Evolutionary conservation across 192 early-diverging fungal genomes (phyloP), one percentile per base, ranked within the genome.

Genomic region (Coemansia umbellata): DNA sequence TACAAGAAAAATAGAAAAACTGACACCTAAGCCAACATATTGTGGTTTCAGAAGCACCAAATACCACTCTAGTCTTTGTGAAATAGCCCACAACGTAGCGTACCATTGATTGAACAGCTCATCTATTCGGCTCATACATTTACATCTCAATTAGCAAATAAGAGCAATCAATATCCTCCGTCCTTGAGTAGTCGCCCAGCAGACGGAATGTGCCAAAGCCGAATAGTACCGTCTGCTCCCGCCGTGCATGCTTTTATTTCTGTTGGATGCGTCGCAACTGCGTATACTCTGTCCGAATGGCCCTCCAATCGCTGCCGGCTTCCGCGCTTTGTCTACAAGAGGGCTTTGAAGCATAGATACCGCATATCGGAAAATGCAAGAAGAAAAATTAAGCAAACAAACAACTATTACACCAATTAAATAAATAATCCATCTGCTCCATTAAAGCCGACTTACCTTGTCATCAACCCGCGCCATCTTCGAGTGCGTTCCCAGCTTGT

Each of bases 251-350:
- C 73, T 62, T 76, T 84, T 27, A 91, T 86, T 54, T 97, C 92
- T 2, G 81, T 78, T 5, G 93, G 92, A 63, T 95, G 93, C 39
- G 93, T 95, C 31, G 89, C 83, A 14, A 91, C 89, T 1, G 89
- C 86, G 74, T 97, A 97, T 2, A 97, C 94, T 37, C 91, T 79
- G 53, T 95, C 93, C 10, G 91, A 89, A 52, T 97, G 94, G 5
- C 94, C 94, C 68, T 93, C 90, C 33, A 95, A 71, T 36, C 87
- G 74, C 60, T 97, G 94, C 31, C 66, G 56, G 49, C 45, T 42
- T 56, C 63, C 73, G 8, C 63, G 66, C 47, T 64, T 64, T 5
- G 56, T 49, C 72, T 75, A 69, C 39, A 54, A n/a, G n/a, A n/a
- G n/a, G n/a, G n/a, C n/a, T n/a, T n/a, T n/a, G n/a, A n/a, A n/a